phyloP scores from a whole-genome alignment of 352 stramenopile genomes.

The Phytopythium litorale region DNA sequence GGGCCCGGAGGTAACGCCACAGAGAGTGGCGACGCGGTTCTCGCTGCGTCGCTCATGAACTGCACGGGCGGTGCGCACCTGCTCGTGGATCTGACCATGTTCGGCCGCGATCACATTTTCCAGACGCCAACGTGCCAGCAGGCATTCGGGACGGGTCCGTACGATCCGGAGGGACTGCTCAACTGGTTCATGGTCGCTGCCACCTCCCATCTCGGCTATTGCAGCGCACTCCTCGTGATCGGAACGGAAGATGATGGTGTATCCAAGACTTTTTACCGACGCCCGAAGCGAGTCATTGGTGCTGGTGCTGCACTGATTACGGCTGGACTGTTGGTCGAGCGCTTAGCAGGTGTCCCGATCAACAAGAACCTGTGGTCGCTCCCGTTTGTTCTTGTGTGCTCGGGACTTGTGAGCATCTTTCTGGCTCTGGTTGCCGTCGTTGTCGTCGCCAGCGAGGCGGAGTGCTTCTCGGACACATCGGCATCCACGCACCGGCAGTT shows the following conservation, averaged over 20 bases:
- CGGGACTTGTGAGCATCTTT: slow-evolving; percentile 28
- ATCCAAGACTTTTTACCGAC: not conserved
- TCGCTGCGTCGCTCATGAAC: slow-evolving; percentile 35
- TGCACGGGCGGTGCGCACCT: slow-evolving; percentile 82
- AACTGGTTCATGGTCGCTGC: slow-evolving; percentile 70
- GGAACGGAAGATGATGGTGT: not conserved
- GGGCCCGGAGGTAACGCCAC: slow-evolving; percentile 44
- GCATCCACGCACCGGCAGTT: slow-evolving; percentile 14
- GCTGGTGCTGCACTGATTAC: not conserved
- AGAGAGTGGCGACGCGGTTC: not conserved
- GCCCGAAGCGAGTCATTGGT: not conserved
- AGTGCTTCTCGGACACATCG: slow-evolving; percentile 1
- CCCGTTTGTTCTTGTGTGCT: slow-evolving; percentile 54
- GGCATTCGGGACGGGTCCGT: slow-evolving; percentile 53
- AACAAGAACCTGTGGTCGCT: slow-evolving; percentile 88
- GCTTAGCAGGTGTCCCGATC: slow-evolving; percentile 37
- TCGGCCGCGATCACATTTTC: slow-evolving; percentile 58
- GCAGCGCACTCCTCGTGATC: slow-evolving; percentile 33
- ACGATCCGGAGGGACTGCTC: slow-evolving; percentile 75
- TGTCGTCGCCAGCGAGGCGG: not conserved
- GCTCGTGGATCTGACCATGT: slow-evolving; percentile 59
- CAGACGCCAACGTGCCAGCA: slow-evolving; percentile 55
- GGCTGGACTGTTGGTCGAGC: not conserved
- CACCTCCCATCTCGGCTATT: slow-evolving; percentile 63
- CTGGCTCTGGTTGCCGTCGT: slow-evolving; percentile 20